Base-by-base conservation (phyloP, 306 rosid species). In the Prunus salicina region DNA sequence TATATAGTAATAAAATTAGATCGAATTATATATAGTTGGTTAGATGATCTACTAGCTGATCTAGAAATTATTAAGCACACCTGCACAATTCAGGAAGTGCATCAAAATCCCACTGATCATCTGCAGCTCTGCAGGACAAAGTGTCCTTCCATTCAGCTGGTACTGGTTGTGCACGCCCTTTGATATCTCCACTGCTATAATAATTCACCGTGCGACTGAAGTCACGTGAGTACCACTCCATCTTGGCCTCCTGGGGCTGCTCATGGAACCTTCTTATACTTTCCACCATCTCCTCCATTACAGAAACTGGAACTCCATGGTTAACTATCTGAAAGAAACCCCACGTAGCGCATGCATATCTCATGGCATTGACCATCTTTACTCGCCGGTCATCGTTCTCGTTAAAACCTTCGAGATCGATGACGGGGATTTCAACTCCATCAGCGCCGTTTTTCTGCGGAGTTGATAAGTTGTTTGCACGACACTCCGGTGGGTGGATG, bases 321-420 rank as follows among this genome's bases (percentile, higher is more conserved):
- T 90, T 88, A n/a, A 81, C 60, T 2, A 88, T 82, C 80, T 88
- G 92, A 61, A 90, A 86, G 76, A 90, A 88, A 0, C 90, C 90
- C 20, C 84, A 51, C 1, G 80, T 69, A 60, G 87, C 84, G 25
- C 88, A 86, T 3, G 96, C 93, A 0, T 2, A 25, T 5, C 85
- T 82, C 12, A 91, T 51, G 11, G 83, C 83, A 0, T 72, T 76
- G 0, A 85, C 81, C 10, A 82, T 74, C 18, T 78, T 74, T n/a
- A 64, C 9, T 7, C 77, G 75, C 50, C 46, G 43, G 2, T 66
- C 46, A 32, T 76, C 82, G 8, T 66, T 67, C 57, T 90, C 92
- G 0, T 84, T 50, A 3, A 90, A 78, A 11, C 92, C 95, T 76
- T 88, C 81, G 8, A 88, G 92, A 30, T 89, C 89, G 34, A 78